Percentiles rank a stretch among this genome's conserved stretches.
Evolutionary conservation across 768 basidiomycete species (phyloP).

Genomic region (Terana coerulea): DNA sequence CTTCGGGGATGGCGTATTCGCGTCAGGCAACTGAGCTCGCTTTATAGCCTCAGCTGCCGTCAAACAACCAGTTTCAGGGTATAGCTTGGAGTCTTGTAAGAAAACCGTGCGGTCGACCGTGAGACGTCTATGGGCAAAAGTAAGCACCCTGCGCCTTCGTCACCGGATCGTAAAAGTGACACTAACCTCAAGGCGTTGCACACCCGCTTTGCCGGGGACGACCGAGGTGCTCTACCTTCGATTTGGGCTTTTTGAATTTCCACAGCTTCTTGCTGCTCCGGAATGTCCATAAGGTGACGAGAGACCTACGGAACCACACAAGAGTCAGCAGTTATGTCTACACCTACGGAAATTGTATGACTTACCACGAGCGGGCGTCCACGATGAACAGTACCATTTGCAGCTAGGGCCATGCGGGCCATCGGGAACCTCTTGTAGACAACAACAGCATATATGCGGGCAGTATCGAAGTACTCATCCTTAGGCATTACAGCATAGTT

Average conservation of each 20-base stretch:
- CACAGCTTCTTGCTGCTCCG: not conserved
- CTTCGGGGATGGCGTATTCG: too few relatives aligned
- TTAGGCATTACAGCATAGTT: not conserved
- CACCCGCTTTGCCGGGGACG: not conserved
- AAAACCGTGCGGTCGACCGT: slow-evolving; percentile 4
- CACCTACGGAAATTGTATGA: not conserved
- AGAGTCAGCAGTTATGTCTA: not conserved
- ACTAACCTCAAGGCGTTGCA: not conserved
- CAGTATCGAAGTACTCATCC: not conserved
- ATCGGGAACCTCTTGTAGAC: not conserved
- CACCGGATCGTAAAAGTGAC: not conserved
- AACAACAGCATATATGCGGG: not conserved
- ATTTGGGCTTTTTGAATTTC: not conserved
- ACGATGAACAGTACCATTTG: not conserved
- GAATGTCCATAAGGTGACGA: not conserved
- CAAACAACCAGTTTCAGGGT: too few relatives aligned
- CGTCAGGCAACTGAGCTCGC: too few relatives aligned
- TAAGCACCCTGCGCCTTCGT: not conserved
- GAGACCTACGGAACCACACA: not conserved
- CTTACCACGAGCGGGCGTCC: not conserved
- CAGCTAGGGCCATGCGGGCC: not conserved
- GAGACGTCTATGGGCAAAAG: not conserved
- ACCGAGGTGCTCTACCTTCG: not conserved
- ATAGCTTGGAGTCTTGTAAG: too few relatives aligned
- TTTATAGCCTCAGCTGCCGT: too few relatives aligned